Percentiles rank a stretch among this genome's conserved stretches.
Evolutionary conservation across 306 rosid genomes (phyloP).

Genomic region (Oxytropis ochrocephala): DNA sequence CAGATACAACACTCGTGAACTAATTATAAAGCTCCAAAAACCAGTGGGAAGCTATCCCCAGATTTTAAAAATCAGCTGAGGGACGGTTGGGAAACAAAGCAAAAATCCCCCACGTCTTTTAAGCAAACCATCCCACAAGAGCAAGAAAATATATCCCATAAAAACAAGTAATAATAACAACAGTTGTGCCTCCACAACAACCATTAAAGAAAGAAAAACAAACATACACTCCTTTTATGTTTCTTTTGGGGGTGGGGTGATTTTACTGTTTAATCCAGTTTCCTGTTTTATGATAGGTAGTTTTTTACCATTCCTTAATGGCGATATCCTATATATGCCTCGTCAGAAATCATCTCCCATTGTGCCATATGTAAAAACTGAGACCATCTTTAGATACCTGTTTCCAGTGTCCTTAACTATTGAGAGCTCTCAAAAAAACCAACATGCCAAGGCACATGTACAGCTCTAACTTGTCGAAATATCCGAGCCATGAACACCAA

Average conservation of each 20-base stretch:
- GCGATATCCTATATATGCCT: slow-evolving; percentile 28
- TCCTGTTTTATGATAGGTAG: slow-evolving; percentile 21
- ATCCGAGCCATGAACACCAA: slow-evolving; percentile 32
- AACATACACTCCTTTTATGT: background rate
- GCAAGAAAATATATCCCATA: slow-evolving; percentile 25
- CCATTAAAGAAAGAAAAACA: slow-evolving; percentile 1
- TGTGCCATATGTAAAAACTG: slow-evolving; percentile 25
- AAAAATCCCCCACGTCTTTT: slow-evolving; percentile 36
- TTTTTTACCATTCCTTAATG: slow-evolving; percentile 21
- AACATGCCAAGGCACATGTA: slow-evolving; percentile 24
- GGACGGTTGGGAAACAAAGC: slow-evolving; percentile 38
- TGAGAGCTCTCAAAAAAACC: slow-evolving; percentile 6
- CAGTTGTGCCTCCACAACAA: slow-evolving; percentile 23
- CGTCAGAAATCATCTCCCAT: slow-evolving; percentile 26
- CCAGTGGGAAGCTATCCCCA: slow-evolving; percentile 42
- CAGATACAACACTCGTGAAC: slow-evolving; percentile 17
- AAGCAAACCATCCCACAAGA: slow-evolving; percentile 35
- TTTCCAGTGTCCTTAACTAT: slow-evolving; percentile 8
- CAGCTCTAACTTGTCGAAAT: slow-evolving; percentile 43
- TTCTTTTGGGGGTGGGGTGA: background rate
- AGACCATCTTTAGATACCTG: slow-evolving; percentile 28
- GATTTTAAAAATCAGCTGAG: slow-evolving; percentile 47
- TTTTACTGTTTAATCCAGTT: background rate
- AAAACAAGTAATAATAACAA: slow-evolving; percentile 32
- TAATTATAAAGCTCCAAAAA: slow-evolving; percentile 9